Evolutionary conservation across 306 rosid genomes (phyloP).

Genomic region (Abrus pulchellus): DNA sequence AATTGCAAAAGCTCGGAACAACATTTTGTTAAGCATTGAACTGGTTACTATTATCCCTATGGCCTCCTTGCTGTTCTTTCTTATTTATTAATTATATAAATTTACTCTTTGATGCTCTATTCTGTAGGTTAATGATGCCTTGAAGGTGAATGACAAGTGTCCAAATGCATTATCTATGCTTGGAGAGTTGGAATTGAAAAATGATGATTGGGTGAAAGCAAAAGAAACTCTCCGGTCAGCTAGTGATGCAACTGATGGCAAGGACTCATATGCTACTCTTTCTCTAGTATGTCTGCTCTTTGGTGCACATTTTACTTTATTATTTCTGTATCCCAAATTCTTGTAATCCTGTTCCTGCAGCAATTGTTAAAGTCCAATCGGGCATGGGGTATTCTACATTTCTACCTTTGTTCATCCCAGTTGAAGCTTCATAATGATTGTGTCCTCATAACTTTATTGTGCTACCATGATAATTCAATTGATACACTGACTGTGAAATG

Average conservation of each 20-base stretch:
- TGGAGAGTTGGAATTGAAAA: conserved; percentile 96
- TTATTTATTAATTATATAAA: conserved; percentile 31
- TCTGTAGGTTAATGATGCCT: conserved; percentile 88
- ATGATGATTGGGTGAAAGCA: conserved; percentile 99
- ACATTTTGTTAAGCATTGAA: conserved; percentile 90
- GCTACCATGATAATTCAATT: conserved; percentile 35
- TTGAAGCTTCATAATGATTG: neutral
- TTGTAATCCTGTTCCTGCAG: conserved; percentile 33
- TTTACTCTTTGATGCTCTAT: conserved; percentile 37
- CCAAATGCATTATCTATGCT: conserved; percentile 97
- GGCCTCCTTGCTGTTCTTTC: conserved; percentile 31
- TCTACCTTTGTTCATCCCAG: conserved; percentile 32
- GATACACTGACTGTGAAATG: conserved; percentile 51
- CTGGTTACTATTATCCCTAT: conserved; percentile 66
- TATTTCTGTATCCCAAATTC: conserved; percentile 32
- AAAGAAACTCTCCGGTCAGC: conserved; percentile 98
- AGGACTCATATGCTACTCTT: conserved; percentile 92
- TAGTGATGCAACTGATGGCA: conserved; percentile 95
- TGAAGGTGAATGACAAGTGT: conserved; percentile 89
- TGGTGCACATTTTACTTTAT: conserved; percentile 44
- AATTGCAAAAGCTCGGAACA: conserved; percentile 93
- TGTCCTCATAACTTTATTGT: neutral
- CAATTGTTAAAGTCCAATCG: conserved; percentile 3
- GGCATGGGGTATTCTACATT: conserved; percentile 34
- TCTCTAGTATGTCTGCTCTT: conserved; percentile 71